phyloP scores from a whole-genome alignment of 768 basidiomycete genomes.

The Suillus subalutaceus region DNA sequence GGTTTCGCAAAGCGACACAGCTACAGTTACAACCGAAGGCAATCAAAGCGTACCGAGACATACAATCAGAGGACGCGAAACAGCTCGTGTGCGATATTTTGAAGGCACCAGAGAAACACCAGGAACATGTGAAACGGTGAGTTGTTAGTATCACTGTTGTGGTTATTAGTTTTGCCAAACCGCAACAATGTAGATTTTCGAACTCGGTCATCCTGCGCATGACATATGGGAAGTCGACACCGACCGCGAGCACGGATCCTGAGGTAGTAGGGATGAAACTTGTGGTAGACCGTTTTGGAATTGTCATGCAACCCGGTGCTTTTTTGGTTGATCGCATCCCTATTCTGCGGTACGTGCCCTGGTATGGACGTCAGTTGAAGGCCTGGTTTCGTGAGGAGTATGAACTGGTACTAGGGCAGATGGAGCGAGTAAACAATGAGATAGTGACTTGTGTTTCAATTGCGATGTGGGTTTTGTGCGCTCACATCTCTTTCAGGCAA shows the following conservation, averaged over 20 bases:
- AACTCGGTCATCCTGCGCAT: constrained; percentile 49
- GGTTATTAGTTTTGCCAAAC: neutral
- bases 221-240: constrained; percentile 53
- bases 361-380: constrained; percentile 54
- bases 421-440: constrained; percentile 21
- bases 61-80: constrained; percentile 38
- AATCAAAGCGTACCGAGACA: constrained; percentile 44
- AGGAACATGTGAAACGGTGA: constrained; percentile 6
- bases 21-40: constrained; percentile 51
- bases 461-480: neutral
- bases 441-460: constrained; percentile 33
- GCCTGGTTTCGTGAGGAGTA: constrained; percentile 55
- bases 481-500: constrained; percentile 9
- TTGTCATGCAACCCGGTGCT: constrained; percentile 27
- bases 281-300: constrained; percentile 25
- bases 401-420: constrained; percentile 40
- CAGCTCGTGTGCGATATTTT: constrained; percentile 13
- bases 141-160: neutral
- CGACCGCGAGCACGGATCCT: constrained; percentile 39
- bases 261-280: constrained; percentile 23
- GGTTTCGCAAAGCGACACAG: constrained; percentile 56
- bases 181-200: constrained; percentile 38
- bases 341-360: constrained; percentile 49
- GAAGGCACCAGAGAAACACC: neutral
- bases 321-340: constrained; percentile 34